These are phyloP conservation scores for Megacollybia marginata DNA, from an alignment of 768 basidiomycete species.

Conservation along the genomic window DNA sequence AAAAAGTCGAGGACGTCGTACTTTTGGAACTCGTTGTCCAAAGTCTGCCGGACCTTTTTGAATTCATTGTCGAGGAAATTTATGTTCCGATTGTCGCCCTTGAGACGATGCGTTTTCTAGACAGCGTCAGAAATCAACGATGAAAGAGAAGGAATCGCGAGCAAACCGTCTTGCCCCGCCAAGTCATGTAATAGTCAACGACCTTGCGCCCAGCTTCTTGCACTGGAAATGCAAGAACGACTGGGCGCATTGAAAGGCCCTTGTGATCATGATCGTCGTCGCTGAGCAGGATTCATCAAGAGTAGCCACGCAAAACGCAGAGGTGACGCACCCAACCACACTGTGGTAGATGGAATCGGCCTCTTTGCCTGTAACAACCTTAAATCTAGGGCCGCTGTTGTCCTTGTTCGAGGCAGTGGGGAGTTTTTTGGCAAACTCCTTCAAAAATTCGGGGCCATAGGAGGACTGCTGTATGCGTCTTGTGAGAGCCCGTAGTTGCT, in stretches of 20 bases:
- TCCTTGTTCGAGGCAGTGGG: constrained; percentile 5
- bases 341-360: constrained; percentile 33
- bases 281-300: not conserved
- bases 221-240: constrained; percentile 40
- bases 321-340: constrained; percentile 29
- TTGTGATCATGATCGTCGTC: too few species aligned
- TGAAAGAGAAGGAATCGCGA: not conserved
- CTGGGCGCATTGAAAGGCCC: constrained; percentile 10
- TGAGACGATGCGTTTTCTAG: constrained; percentile 17
- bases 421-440: constrained; percentile 27
- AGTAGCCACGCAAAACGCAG: not conserved
- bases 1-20: not conserved
- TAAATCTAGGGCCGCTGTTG: constrained; percentile 14
- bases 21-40: not conserved
- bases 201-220: constrained; percentile 30
- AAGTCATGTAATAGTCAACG: constrained; percentile 46
- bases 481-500: too few species aligned
- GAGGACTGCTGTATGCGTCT: constrained; percentile 26
- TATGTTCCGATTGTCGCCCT: constrained; percentile 27
- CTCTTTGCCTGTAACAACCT: constrained; percentile 33
- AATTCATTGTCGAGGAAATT: constrained; percentile 42
- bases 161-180: constrained; percentile 28
- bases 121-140: constrained; percentile 3
- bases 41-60: constrained; percentile 14
- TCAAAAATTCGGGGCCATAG: constrained; percentile 39